phyloP scores from a whole-genome alignment of 139 green algal genomes.

The Edaphochlamys debaryana region DNA sequence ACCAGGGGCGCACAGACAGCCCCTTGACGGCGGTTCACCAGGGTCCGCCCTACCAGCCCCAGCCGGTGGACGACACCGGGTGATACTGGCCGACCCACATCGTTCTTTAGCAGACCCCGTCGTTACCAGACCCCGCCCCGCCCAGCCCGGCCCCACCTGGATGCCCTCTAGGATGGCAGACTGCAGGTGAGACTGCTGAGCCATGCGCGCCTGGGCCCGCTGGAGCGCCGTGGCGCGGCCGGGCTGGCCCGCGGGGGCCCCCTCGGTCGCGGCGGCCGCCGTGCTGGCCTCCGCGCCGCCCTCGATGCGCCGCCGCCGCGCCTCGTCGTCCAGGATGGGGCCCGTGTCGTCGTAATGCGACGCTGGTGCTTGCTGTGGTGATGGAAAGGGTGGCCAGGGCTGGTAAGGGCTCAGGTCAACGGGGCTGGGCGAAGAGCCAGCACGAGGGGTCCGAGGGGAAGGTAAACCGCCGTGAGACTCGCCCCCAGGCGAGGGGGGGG shows the following conservation, averaged over 20 bases:
- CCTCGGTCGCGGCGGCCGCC: not conserved
- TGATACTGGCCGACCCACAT: not conserved
- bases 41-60: no score
- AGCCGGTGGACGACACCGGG: not conserved
- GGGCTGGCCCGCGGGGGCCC: not conserved
- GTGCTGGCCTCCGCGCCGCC: not conserved
- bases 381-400: no score
- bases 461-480: not conserved
- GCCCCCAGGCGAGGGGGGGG: no score
- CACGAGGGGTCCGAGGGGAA: no score
- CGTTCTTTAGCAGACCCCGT: no score
- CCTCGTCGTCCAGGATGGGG: slow-evolving; percentile 35
- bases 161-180: slow-evolving; percentile 34
- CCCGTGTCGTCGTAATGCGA: slow-evolving; percentile 40
- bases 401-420: not conserved
- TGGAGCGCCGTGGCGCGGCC: not conserved
- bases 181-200: slow-evolving; percentile 15
- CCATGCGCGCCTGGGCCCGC: not conserved
- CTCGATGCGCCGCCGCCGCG: slow-evolving; percentile 4
- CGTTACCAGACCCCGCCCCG: not conserved
- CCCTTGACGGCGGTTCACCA: no score
- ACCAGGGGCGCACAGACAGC: no score
- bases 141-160: not conserved
- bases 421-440: no score
- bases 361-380: not conserved